Base-by-base conservation (phyloP, 306 rosid species). In the Lupinus albus region DNA sequence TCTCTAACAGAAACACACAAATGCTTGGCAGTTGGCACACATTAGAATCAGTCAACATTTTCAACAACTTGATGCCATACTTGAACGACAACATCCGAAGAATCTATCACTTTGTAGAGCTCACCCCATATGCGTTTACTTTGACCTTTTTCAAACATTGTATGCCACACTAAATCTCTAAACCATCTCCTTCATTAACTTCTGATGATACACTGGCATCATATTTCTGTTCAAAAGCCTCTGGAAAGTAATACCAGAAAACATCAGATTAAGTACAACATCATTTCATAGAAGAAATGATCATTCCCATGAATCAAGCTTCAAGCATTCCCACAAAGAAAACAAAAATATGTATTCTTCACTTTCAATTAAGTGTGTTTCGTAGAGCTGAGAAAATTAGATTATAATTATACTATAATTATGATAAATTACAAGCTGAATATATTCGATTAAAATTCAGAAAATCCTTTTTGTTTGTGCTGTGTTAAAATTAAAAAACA, bases 91-190 rank as follows among this genome's bases (percentile, higher is more conserved):
- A 93, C 98, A 82, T 89, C 97, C 0, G 98, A 93, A 56, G 97
- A 93, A 79, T 93, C 98, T n/a, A 93, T 84, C 20, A 93, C 98
- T 85, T 93, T 89, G 88, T 93, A 93, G 41, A 93, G 97, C 78
- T 93, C 97, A 8, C 97, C 97, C 98, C 98, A 93, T 55, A 93
- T 93, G 36, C 94, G 97, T 80, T 93, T 93, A 83, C 98, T 93
- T 74, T 93, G 98, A 70, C 98, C 98, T 81, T 93, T 93, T 25
- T 93, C 98, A 69, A 93, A 93, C 98, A 93, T 93, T 21, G 67
- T 88, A 79, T 93, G 98, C 33, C 98, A 86, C 67, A 86, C 97
- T 51, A 93, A 81, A 79, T 86, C 97, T 77, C 96, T 83, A 70
- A 75, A 56, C 91, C 97, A 65, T 82, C 98, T 20, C 38, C 91